These are phyloP conservation scores for Eucalyptus victrix DNA, from an alignment of 345 rosid genomes.

Conservation along the genomic window DNA sequence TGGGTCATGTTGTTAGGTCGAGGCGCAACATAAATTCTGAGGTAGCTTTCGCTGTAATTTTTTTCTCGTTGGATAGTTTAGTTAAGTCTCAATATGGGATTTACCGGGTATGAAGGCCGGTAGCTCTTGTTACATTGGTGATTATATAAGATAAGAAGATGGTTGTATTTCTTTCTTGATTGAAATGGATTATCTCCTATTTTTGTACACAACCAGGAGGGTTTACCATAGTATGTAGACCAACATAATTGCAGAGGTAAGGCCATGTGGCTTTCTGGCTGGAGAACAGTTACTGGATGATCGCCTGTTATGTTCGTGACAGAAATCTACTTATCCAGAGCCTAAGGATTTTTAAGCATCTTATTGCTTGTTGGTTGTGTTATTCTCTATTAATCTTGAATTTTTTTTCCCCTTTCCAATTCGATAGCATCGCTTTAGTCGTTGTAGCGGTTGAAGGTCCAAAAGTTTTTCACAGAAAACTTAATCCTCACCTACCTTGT, in stretches of 20 bases:
- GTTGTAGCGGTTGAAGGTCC: not conserved
- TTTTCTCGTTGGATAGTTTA: not conserved
- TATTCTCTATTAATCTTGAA: not conserved
- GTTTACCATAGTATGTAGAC: not conserved
- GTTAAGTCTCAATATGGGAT: not conserved
- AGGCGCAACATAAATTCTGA: not conserved
- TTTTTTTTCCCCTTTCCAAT: not conserved
- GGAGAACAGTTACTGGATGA: not conserved
- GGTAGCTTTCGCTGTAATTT: not conserved
- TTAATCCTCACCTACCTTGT: not conserved
- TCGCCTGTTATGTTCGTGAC: not conserved
- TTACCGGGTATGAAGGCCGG: not conserved
- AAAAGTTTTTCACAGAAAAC: not conserved
- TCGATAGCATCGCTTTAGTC: not conserved
- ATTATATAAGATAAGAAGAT: not conserved
- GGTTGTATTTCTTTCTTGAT: not conserved
- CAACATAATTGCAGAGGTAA: not conserved
- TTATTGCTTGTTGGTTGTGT: not conserved
- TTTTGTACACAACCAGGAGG: not conserved
- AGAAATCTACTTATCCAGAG: not conserved
- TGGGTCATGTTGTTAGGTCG: not conserved
- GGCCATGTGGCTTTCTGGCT: not conserved
- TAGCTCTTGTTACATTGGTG: not conserved
- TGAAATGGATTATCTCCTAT: not conserved
- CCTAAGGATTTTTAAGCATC: not conserved